Percentiles rank a stretch among this genome's conserved stretches.
phyloP scores from a whole-genome alignment of 148 eudicot species.

The Nepenthes mirabilis region DNA sequence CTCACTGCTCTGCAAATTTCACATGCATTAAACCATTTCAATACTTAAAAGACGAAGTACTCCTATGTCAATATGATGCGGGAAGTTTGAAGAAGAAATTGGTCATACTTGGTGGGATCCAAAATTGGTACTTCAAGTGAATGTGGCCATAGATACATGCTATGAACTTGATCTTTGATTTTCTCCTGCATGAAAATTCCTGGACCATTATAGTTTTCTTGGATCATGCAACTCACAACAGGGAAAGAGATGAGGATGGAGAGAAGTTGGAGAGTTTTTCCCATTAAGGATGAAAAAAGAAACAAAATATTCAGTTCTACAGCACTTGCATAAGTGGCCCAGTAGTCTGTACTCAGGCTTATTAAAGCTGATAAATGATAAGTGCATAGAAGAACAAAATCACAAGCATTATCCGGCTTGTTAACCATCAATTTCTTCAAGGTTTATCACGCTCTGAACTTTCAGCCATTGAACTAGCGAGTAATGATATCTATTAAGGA shows the following conservation, averaged over 20 bases:
- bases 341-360: too few relatives aligned
- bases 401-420: too few relatives aligned
- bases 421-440: too few relatives aligned
- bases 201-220: neutral
- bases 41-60: neutral
- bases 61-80: neutral
- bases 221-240: neutral
- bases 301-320: neutral
- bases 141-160: slow-evolving; percentile 93
- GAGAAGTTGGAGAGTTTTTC: neutral
- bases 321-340: too few relatives aligned
- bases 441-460: too few relatives aligned
- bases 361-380: too few relatives aligned
- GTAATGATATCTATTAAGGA: too few relatives aligned
- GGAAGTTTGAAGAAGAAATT: neutral
- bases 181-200: slow-evolving; percentile 36
- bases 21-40: neutral
- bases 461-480: too few relatives aligned
- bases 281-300: neutral
- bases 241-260: neutral
- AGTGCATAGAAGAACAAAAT: too few relatives aligned
- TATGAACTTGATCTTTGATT: slow-evolving; percentile 82
- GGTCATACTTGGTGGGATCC: slow-evolving; percentile 65
- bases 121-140: slow-evolving; percentile 72
- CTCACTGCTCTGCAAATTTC: slow-evolving; percentile 52